Evolutionary conservation across 2,329 filamentous ascomycete genomes (phyloP), one percentile per base, ranked within the genome.

Genomic region (Endocalyx cinctus): DNA sequence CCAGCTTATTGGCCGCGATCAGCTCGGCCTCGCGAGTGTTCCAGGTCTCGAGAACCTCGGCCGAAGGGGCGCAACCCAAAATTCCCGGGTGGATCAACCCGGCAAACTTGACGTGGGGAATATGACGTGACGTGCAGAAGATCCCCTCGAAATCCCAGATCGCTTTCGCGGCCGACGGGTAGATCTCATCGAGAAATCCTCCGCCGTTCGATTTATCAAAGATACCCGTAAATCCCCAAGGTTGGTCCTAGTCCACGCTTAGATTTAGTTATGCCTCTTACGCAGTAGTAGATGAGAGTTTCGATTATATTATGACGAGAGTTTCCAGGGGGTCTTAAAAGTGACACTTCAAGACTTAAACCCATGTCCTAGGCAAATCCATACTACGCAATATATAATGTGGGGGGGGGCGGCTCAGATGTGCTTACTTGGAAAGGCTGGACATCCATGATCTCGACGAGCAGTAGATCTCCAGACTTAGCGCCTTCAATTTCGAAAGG

Each of bases 31-130:
- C 89, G 20, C 89, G 84, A 38, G 67, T 70, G 54, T 94, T 95
- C 89, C 89, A 95, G 33, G 78, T 80, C 0, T 74, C 77, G 10
- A 95, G 75, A 12, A 96, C 67, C 46, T 87, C 80, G 4, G 78
- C 66, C 0, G 85, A 90, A 0, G 89, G 89, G 0, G 89, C 89
- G 52, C 87, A 94, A 13, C 89, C 89, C 8, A 96, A 67, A 44
- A 96, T 95, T 4, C 89, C 89, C 0, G 89, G 89, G 57, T 95
- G 89, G 54, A 95, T 94, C 19, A 95, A 70, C 0, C 89, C 87
- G 0, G 88, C 79, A 55, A 95, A 95, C 26, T 86, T 82, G 26
- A 95, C 88, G 42, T 84, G 82, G 0, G 87, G 87, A 41, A 92
- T 87, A 57, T 96, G 89, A 12, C 88, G 78, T 6, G 84, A 89